Conservation (phyloP, 352 stramenopile species). For the Pythium biforme region DNA sequence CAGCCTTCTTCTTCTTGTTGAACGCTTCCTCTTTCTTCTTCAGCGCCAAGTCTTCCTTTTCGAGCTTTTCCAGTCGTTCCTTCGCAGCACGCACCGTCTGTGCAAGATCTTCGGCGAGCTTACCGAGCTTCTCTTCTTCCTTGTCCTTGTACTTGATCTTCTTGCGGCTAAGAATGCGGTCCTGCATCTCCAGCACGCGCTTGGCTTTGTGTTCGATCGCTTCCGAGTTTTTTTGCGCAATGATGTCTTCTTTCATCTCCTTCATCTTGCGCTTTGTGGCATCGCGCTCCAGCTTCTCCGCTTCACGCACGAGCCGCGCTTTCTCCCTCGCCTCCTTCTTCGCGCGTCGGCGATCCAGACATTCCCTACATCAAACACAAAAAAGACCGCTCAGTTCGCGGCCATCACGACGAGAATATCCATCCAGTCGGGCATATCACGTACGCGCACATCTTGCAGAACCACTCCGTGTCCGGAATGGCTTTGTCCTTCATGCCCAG, state of each 20-base stretch:
- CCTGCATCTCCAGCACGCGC: conserved; percentile 84
- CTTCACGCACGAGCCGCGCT: conserved; percentile 71
- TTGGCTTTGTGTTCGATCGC: conserved; percentile 84
- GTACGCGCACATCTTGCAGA: conserved; percentile 86
- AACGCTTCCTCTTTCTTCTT: conserved; percentile 80
- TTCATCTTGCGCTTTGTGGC: conserved; percentile 56
- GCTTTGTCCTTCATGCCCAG: conserved; percentile 74
- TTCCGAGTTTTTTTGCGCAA: conserved; percentile 73
- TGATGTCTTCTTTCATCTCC: conserved; percentile 70
- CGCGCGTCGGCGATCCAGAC: conserved; percentile 67
- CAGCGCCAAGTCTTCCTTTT: conserved; percentile 80
- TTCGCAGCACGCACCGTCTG: conserved; percentile 73
- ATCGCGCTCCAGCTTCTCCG: conserved; percentile 79
- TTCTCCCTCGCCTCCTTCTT: conserved; percentile 83
- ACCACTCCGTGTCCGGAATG: conserved; percentile 85
- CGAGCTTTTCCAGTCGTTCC: conserved; percentile 82
- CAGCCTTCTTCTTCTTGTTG: conserved; percentile 72
- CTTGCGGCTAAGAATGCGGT: conserved; percentile 82
- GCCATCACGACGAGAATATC: background rate
- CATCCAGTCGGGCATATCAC: conserved; percentile 23
- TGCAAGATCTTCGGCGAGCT: conserved; percentile 74
- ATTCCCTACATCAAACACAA: conserved; percentile 40
- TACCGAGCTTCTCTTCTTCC: conserved; percentile 83
- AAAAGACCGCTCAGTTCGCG: background rate
- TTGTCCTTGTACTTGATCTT: conserved; percentile 91